These are phyloP conservation scores for Alternaria alternata DNA, from an alignment of 2,329 filamentous ascomycete genomes.

Conservation along the genomic window DNA sequence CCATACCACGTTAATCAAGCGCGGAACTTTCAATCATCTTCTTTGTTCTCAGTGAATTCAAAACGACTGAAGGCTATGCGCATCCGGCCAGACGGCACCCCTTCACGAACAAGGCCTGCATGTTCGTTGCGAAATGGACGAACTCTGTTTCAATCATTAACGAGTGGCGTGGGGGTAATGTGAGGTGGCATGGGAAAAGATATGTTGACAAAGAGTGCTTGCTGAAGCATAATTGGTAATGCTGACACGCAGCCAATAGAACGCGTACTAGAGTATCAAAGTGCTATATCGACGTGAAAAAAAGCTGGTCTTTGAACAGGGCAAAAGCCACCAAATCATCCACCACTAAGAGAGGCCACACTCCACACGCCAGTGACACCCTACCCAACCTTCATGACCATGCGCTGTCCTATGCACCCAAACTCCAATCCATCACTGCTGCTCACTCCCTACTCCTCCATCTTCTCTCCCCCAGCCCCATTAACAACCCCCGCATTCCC, in stretches of 20 bases:
- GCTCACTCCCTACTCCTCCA: slow-evolving; percentile 39
- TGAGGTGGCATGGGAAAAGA: too few relatives aligned
- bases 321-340: not conserved
- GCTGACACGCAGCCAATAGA: not conserved
- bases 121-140: too few relatives aligned
- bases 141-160: too few relatives aligned
- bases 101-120: too few relatives aligned
- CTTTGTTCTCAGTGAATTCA: not conserved
- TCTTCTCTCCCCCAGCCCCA: slow-evolving; percentile 30
- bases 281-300: not conserved
- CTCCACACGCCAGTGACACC: not conserved
- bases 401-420: not conserved
- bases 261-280: not conserved
- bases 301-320: not conserved
- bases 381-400: not conserved
- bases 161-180: too few relatives aligned
- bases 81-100: too few relatives aligned
- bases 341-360: not conserved
- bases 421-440: not conserved
- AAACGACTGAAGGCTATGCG: too few relatives aligned
- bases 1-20: slow-evolving; percentile 4
- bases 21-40: not conserved
- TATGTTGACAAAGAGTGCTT: too few relatives aligned
- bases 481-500: slow-evolving; percentile 46
- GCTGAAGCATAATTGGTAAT: too few relatives aligned